Evolutionary conservation across 768 basidiomycete genomes (phyloP).

Genomic region (Tylopilus vinaceipallidus): DNA sequence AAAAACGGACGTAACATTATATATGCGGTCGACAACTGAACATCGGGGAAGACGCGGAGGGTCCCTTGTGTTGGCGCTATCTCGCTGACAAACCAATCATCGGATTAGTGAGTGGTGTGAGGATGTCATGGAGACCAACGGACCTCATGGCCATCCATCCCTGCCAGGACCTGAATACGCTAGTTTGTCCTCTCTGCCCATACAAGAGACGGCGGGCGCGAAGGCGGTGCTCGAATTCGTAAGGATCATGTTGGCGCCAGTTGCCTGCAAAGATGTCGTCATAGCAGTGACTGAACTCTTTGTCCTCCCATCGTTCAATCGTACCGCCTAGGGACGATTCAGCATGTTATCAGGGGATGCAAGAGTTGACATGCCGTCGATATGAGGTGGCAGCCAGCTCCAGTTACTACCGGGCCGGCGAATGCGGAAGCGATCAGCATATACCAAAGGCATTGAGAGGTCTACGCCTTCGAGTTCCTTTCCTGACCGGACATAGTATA

Average conservation of each 20-base stretch:
- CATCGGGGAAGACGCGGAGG: too few species aligned
- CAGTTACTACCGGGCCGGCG: slow-evolving; percentile 64
- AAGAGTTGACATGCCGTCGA: too few species aligned
- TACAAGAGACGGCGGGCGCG: too few species aligned
- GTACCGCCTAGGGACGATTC: slow-evolving; percentile 49
- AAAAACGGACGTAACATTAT: too few species aligned
- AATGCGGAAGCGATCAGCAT: slow-evolving; percentile 73
- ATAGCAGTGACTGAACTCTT: slow-evolving; percentile 51
- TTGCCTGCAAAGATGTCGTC: too few species aligned
- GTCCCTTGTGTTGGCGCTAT: too few species aligned
- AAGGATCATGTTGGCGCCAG: slow-evolving; percentile 68
- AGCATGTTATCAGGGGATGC: background rate
- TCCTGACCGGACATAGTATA: slow-evolving; percentile 48
- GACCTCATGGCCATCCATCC: slow-evolving; percentile 74
- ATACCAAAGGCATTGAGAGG: slow-evolving; percentile 56
- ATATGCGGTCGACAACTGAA: too few species aligned
- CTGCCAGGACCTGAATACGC: slow-evolving; percentile 63
- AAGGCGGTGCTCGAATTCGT: slow-evolving; percentile 56
- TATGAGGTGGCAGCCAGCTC: slow-evolving; percentile 55
- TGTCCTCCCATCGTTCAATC: slow-evolving; percentile 76
- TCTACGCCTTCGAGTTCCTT: slow-evolving; percentile 50
- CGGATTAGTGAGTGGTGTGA: too few species aligned
- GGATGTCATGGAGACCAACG: slow-evolving; percentile 5
- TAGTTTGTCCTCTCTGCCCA: slow-evolving; percentile 51
- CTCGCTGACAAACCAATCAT: too few species aligned